Base-by-base conservation (phyloP, 345 rosid genomes). In the Sonneratia alba region DNA sequence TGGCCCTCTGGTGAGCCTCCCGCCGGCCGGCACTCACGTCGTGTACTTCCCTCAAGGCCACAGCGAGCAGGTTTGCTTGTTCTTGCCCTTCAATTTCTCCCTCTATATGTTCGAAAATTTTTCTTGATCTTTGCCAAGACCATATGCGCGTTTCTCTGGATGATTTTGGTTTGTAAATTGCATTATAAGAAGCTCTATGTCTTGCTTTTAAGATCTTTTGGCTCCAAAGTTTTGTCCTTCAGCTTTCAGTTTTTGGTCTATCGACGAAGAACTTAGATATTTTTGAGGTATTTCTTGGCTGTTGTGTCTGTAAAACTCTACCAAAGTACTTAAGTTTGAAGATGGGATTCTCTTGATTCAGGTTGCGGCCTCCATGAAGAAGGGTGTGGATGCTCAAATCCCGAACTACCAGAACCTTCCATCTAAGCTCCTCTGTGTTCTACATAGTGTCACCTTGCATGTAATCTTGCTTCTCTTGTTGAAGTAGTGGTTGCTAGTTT, bases 321-420 rank as follows among this genome's bases (percentile, higher is more conserved):
- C 38, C 34, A 34, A n/a, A 36, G 51, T 70, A 19, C 64, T 67
- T 67, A 47, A 3, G 0, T 34, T 42, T 43, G 18, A 27, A 40
- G 34, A 38, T 68, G 53, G 47, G 36, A 27, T 68, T 24, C 16
- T 68, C 18, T 68, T 69, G 43, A 27, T 69, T 69, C 89, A 92
- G 98, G 99, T 95, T 66, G 97, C 98, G 4, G 96, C 94, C 63
- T 88, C 99, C 16, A 85, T 92, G 96, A 88, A 87, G 83, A 95
- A 85, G 78, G 88, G 87, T 76, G 82, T 82, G 22, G 85, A 88
- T 73, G 83, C 85, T 73, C 90, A 86, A 77, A 83, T 88, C 42
- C 99, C 96, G 72, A 90, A 84, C 80, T 95, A 92, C 75, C 97
- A 97, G 9, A 92, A 85, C 80, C 97, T 95, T 81, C 91, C 93